A percentile compares a stretch with the other conserved stretches of the same genome.
phyloP scores from a whole-genome alignment of 1,284 basidiomycete genomes.

The Naganishia sp. region DNA sequence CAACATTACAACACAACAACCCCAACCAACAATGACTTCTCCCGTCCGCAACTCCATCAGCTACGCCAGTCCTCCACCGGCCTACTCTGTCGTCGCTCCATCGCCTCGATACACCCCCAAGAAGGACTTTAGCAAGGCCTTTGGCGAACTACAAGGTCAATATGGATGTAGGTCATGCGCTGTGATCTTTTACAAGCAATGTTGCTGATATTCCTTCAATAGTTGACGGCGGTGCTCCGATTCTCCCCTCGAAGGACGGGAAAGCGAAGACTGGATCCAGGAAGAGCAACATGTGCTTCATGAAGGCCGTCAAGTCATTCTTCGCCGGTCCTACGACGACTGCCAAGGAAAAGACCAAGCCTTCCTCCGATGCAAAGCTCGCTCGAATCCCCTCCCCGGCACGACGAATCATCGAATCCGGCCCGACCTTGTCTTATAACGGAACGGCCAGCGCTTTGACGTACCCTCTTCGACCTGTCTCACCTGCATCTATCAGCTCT shows the following conservation, averaged over 20 bases:
- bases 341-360: neutral
- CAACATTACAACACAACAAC: conserved; percentile 4
- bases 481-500: neutral
- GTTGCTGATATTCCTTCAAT: neutral
- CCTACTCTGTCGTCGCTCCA: conserved; percentile 14
- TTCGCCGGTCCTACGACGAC: neutral
- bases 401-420: conserved; percentile 10
- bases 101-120: conserved; percentile 21
- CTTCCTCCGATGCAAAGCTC: neutral
- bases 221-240: conserved; percentile 1
- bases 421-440: conserved; percentile 1
- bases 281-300: neutral
- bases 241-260: neutral
- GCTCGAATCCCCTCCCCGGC: conserved; percentile 11
- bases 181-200: neutral
- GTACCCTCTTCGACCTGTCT: conserved; percentile 4
- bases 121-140: conserved; percentile 23
- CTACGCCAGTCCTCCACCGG: conserved; percentile 13
- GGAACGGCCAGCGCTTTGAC: conserved; percentile 5
- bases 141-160: conserved; percentile 20
- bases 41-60: conserved; percentile 5
- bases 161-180: conserved; percentile 17
- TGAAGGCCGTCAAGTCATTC: conserved; percentile 4
- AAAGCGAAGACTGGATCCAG: conserved; percentile 6
- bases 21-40: neutral